phyloP scores from a whole-genome alignment of 345 rosid genomes.

The Salix caprea region DNA sequence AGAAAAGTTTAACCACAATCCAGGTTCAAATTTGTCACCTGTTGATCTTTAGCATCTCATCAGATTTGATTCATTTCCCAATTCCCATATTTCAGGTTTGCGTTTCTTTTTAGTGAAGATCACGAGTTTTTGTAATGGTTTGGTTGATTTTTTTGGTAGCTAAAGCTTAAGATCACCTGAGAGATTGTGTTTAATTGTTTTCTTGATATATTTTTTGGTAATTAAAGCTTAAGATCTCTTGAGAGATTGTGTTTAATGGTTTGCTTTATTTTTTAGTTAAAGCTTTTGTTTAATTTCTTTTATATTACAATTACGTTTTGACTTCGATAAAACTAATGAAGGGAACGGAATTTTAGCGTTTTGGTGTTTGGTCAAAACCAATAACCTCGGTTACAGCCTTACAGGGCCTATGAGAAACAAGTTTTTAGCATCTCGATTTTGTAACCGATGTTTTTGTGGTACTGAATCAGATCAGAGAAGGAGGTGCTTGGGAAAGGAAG shows the following conservation, averaged over 20 bases:
- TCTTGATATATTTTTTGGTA: too few species aligned
- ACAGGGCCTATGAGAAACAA: too few species aligned
- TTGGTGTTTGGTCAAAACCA: neutral
- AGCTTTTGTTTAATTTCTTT: neutral
- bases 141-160: too few species aligned
- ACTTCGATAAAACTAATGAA: neutral
- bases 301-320: neutral
- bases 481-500: neutral
- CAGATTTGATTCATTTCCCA: neutral
- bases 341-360: neutral
- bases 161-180: too few species aligned
- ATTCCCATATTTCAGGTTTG: neutral
- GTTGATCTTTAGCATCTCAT: neutral
- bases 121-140: neutral
- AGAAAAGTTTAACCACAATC: neutral
- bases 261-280: neutral
- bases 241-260: neutral
- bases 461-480: neutral
- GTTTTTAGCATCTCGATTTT: too few species aligned
- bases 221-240: neutral
- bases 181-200: too few species aligned
- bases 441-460: neutral
- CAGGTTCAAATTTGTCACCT: neutral
- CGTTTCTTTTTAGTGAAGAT: neutral
- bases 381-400: neutral